phyloP scores from a whole-genome alignment of 768 basidiomycete species.

The Panus rudis region DNA sequence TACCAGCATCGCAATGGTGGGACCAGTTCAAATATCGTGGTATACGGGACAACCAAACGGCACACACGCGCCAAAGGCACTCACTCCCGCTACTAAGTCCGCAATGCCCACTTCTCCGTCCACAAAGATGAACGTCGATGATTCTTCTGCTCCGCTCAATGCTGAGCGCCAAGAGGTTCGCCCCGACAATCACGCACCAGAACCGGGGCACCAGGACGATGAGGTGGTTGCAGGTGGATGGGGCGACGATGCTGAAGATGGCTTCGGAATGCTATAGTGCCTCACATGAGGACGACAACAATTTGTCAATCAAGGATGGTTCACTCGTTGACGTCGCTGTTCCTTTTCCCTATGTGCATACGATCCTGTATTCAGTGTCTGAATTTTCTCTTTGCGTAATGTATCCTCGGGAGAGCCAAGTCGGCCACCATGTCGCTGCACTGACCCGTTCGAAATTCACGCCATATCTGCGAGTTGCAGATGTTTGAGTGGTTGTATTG shows the following conservation, averaged over 20 bases:
- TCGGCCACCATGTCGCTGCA: no score
- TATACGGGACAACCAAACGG: conserved; percentile 30
- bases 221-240: conserved; percentile 62
- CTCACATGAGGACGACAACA: no score
- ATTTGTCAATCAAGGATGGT: no score
- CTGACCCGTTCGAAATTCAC: no score
- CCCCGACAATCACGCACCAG: conserved; percentile 7
- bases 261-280: conserved; percentile 59
- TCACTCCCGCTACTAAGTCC: conserved; percentile 17
- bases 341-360: neutral
- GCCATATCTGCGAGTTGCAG: no score
- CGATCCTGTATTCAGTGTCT: no score
- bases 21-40: conserved; percentile 64
- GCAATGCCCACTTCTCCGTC: conserved; percentile 7
- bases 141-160: neutral
- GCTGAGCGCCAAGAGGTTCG: neutral
- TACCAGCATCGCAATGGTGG: conserved; percentile 54
- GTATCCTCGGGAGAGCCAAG: no score
- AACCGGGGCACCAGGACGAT: conserved; percentile 40
- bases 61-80: conserved; percentile 11
- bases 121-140: neutral
- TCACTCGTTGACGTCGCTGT: neutral
- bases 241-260: conserved; percentile 63
- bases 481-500: no score
- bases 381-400: no score